A percentile compares a stretch with the other conserved stretches of the same genome.
Evolutionary conservation across 768 basidiomycete genomes (phyloP).

Genomic region (Lyophyllum decastes): DNA sequence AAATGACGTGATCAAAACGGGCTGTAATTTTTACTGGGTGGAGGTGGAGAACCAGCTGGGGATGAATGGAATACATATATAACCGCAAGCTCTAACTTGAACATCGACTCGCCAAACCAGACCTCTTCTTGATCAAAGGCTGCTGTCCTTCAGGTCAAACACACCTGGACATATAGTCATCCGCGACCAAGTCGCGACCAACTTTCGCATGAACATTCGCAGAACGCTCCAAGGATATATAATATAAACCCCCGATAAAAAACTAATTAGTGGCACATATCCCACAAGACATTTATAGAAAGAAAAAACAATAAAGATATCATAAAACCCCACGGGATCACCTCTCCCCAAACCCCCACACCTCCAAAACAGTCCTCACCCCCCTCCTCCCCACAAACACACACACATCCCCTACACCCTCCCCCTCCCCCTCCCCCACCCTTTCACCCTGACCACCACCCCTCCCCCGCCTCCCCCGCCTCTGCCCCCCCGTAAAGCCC

Average conservation of each 20-base stretch:
- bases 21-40: too few species aligned
- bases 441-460: constrained; percentile 5
- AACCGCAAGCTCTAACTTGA: too few species aligned
- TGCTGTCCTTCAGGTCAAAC: too few species aligned
- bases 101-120: too few species aligned
- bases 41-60: too few species aligned
- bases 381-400: constrained; percentile 81
- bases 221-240: too few species aligned
- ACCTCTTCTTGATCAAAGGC: too few species aligned
- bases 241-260: not conserved
- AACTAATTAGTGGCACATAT: not conserved
- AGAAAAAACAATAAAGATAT: not conserved
- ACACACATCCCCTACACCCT: constrained; percentile 43
- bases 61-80: too few species aligned
- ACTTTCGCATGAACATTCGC: too few species aligned
- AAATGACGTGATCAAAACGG: too few species aligned
- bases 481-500: constrained; percentile 44
- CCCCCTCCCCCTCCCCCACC: constrained; percentile 12
- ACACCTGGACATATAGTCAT: too few species aligned
- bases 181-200: too few species aligned
- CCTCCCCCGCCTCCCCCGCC: constrained; percentile 10
- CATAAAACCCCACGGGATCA: not conserved
- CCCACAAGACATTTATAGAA: not conserved
- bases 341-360: constrained; percentile 62
- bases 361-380: constrained; percentile 85